Evolutionary conservation across 2,329 filamentous ascomycete genomes (phyloP), one percentile per base, ranked within the genome.

Genomic region (Epichloe typhina): DNA sequence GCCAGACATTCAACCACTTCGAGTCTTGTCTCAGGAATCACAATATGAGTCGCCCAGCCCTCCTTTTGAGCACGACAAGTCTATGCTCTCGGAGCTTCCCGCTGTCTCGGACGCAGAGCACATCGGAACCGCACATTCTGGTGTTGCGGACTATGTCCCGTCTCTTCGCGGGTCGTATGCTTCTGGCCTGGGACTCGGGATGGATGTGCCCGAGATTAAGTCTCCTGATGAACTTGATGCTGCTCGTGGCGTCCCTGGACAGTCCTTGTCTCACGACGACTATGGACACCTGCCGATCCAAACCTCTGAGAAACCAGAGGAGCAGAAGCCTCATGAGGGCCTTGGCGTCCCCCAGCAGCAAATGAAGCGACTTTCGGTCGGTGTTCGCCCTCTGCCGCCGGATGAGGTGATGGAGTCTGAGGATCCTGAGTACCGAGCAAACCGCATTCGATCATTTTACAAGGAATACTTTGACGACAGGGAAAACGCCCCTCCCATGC

Each of bases 401-500:
- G 83, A 90, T 61, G 86, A 95, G 56, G 81, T 87, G 50, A 76
- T 74, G 33, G 80, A 84, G 42, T 80, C 83, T 3, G 93, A 97
- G 63, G 91, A 96, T 64, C 89, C 93, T 0, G 93, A 97, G 66
- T 83, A 91, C 62, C 82, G 93, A 61, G 93, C 93, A 56, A 97
- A 96, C 72, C 83, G 93, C 52, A 98, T 98, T 58, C 81, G 93
- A 65, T 98, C 93, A 4, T 98, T 98, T 73, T 98, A 98, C 74
- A 96, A 96, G 72, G 93, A 98, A 65, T 98, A 98, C 71, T 98
- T 98, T 60, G 93, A 97, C 57, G 91, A 96, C 41, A 86, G 82
- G 63, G 66, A 68, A 41, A 58, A 64, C 5, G 60, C 67, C n/a
- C 72, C 71, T 26, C 69, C 70, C 1, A 57, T 74, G 58, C 66